These are phyloP conservation scores for Rhododendron kiyosumense DNA, from an alignment of 148 eudicot genomes.

Conservation along the genomic window DNA sequence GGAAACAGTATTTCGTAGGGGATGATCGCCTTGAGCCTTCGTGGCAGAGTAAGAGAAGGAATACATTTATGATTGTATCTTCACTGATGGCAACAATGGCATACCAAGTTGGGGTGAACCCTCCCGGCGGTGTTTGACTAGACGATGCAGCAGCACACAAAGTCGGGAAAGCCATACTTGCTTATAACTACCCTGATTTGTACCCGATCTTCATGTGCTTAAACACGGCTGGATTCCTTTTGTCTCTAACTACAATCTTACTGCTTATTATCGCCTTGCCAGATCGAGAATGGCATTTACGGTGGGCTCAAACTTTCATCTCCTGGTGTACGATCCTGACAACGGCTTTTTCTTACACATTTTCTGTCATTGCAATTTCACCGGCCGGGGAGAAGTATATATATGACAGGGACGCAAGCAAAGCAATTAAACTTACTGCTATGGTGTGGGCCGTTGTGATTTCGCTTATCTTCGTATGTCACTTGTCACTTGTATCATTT, in stretches of 20 bases:
- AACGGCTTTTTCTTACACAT: too few relatives aligned
- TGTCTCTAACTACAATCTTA: background rate
- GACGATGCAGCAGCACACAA: background rate
- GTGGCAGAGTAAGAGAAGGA: background rate
- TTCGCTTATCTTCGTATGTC: too few relatives aligned
- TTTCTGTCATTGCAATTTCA: too few relatives aligned
- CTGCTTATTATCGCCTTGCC: background rate
- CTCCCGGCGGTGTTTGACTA: background rate
- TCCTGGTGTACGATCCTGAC: too few relatives aligned
- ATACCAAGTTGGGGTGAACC: background rate
- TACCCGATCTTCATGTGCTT: background rate
- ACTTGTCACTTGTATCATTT: too few relatives aligned
- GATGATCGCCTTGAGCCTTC: background rate
- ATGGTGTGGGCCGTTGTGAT: too few relatives aligned
- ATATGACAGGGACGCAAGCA: too few relatives aligned
- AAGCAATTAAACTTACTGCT: too few relatives aligned
- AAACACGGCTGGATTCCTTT: background rate
- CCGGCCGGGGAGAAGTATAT: too few relatives aligned
- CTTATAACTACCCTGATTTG: background rate
- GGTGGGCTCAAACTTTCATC: too few relatives aligned
- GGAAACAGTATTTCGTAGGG: too few relatives aligned
- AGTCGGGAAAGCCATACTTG: background rate
- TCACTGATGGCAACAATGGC: background rate
- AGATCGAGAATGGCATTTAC: too few relatives aligned
- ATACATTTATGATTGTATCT: background rate